These are phyloP conservation scores for Linum tenue DNA, from an alignment of 345 rosid species.

Conservation along the genomic window DNA sequence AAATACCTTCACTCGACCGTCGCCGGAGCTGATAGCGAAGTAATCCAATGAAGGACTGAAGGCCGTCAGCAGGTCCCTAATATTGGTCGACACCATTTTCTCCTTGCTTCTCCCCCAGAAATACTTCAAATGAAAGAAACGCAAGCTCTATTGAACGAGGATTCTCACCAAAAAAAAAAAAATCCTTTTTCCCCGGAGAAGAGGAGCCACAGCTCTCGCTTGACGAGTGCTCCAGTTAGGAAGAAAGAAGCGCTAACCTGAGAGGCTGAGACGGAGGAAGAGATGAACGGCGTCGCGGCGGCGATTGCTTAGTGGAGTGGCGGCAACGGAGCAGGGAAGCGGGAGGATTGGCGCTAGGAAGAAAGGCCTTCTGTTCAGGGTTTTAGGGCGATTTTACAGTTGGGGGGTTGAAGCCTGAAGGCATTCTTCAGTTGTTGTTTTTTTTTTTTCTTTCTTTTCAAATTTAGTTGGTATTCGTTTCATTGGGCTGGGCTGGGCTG, in stretches of 20 bases:
- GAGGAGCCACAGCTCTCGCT: not conserved
- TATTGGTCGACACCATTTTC: slow-evolving; percentile 54
- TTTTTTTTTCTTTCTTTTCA: too few species aligned
- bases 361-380: too few species aligned
- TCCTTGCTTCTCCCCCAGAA: not conserved
- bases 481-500: too few species aligned
- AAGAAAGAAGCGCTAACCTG: not conserved
- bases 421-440: too few species aligned
- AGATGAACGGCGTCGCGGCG: not conserved
- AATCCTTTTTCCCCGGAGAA: too few species aligned
- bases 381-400: too few species aligned
- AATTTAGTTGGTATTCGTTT: too few species aligned
- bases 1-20: slow-evolving; percentile 76
- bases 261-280: not conserved
- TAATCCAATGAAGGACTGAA: slow-evolving; percentile 71
- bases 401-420: too few species aligned
- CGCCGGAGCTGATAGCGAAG: slow-evolving; percentile 72
- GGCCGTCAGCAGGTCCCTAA: slow-evolving; percentile 65
- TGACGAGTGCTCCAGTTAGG: not conserved
- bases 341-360: not conserved
- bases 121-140: not conserved
- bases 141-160: too few species aligned
- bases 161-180: too few species aligned
- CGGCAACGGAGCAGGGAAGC: not conserved
- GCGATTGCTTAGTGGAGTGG: not conserved